phyloP scores from a whole-genome alignment of 1,284 basidiomycete species.

The Sporisorium scitamineum region DNA sequence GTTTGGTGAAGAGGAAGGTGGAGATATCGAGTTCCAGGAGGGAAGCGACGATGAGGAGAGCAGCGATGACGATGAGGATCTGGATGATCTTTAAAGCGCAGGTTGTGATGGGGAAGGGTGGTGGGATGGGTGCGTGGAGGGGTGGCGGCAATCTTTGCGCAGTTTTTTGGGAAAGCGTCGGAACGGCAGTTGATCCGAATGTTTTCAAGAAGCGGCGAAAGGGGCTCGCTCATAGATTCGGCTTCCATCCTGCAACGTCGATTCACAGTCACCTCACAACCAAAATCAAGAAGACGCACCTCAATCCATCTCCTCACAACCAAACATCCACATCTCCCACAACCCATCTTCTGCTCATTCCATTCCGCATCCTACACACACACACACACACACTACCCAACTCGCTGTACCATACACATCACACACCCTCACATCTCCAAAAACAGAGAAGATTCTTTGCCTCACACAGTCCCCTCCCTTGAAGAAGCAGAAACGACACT shows the following conservation, averaged over 20 bases:
- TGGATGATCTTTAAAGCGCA: slow-evolving; percentile 58
- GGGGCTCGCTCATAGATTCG: neutral
- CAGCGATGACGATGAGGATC: slow-evolving; percentile 61
- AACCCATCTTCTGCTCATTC: neutral
- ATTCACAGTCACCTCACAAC: neutral
- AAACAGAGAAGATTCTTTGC: neutral
- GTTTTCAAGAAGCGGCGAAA: too few relatives aligned
- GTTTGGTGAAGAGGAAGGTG: slow-evolving; percentile 83
- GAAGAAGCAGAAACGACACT: too few relatives aligned
- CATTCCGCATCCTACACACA: neutral
- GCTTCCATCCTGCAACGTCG: neutral
- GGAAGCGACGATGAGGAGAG: slow-evolving; percentile 67
- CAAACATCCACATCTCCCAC: too few relatives aligned
- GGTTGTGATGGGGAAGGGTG: too few relatives aligned
- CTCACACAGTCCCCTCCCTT: too few relatives aligned
- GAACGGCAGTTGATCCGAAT: too few relatives aligned
- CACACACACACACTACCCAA: neutral
- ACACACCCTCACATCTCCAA: neutral
- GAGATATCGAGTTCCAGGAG: slow-evolving; percentile 69
- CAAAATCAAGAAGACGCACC: neutral
- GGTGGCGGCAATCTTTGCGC: too few relatives aligned
- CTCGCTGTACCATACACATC: slow-evolving; percentile 4
- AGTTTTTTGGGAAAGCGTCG: too few relatives aligned
- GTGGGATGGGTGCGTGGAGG: too few relatives aligned
- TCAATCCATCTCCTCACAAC: neutral